Conservation (phyloP, 768 basidiomycete species). For the Mycena metata region DNA sequence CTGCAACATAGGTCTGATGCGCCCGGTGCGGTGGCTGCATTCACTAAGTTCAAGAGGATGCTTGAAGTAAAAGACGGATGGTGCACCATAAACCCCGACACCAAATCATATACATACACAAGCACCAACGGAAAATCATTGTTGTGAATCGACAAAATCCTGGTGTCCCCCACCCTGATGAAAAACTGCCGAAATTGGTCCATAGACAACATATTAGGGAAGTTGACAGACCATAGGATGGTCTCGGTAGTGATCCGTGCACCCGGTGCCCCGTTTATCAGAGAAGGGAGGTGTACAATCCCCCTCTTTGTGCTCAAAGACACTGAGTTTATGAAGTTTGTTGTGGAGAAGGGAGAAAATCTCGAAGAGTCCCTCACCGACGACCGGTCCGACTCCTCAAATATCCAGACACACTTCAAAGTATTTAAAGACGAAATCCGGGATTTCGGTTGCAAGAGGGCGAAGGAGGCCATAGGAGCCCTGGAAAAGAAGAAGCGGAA, state of each 20-base stretch:
- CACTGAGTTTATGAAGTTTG: neutral
- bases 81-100: slow-evolving; percentile 5
- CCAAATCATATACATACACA: slow-evolving; percentile 12
- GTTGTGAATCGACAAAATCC: slow-evolving; percentile 16
- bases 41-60: neutral
- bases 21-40: too few relatives aligned
- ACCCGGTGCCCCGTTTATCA: slow-evolving; percentile 17
- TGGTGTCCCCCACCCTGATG: neutral
- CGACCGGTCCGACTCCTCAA: neutral
- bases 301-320: slow-evolving; percentile 5
- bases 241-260: slow-evolving; percentile 11
- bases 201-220: neutral
- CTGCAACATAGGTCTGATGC: slow-evolving; percentile 7
- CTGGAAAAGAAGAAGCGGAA: neutral
- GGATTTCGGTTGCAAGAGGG: neutral
- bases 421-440: neutral
- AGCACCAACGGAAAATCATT: neutral
- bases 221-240: slow-evolving; percentile 21
- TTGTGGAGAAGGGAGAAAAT: neutral
- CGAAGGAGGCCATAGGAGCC: slow-evolving; percentile 6
- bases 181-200: slow-evolving; percentile 14
- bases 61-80: slow-evolving; percentile 27
- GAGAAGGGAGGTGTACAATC: slow-evolving; percentile 8
- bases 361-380: neutral
- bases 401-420: slow-evolving; percentile 1